These are phyloP conservation scores for Phaffia rhodozyma DNA, from an alignment of 1,284 basidiomycete species.

Conservation along the genomic window DNA sequence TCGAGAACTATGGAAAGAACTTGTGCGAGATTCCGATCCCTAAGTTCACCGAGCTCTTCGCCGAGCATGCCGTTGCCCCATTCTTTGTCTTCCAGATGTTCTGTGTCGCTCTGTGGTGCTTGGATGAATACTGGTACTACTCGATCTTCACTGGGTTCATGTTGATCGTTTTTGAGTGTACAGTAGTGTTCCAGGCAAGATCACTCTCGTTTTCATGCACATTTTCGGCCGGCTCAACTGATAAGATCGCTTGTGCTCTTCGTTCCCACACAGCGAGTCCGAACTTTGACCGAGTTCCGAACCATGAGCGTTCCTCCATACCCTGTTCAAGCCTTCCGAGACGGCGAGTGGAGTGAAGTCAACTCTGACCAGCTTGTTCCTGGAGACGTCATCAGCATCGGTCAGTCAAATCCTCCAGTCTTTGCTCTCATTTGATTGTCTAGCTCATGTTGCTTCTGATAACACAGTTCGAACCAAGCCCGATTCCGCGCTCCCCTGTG, in stretches of 20 bases:
- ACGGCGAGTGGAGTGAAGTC: conserved; percentile 64
- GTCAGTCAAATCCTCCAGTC: conserved; percentile 21
- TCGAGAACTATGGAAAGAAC: conserved; percentile 68
- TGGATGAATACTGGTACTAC: conserved; percentile 98
- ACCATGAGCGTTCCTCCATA: conserved; percentile 89
- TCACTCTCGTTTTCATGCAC: neutral
- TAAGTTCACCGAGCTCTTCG: conserved; percentile 74
- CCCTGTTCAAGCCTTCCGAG: conserved; percentile 65
- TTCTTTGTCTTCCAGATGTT: conserved; percentile 97
- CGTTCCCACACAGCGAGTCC: conserved; percentile 49
- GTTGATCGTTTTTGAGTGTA: conserved; percentile 92
- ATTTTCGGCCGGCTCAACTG: neutral
- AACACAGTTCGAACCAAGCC: conserved; percentile 54
- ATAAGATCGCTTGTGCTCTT: neutral
- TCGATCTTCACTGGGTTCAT: conserved; percentile 93
- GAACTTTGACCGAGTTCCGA: conserved; percentile 82
- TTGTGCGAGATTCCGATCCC: conserved; percentile 93
- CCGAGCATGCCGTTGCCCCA: conserved; percentile 82
- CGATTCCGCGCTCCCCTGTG: conserved; percentile 80
- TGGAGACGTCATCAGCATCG: conserved; percentile 74
- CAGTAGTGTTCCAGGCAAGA: conserved; percentile 84
- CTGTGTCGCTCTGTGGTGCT: conserved; percentile 86
- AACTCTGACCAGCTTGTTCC: conserved; percentile 76
- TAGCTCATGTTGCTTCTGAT: neutral
- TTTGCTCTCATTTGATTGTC: neutral